Conservation (phyloP, 495 filamentous ascomycete genomes). For the Penicillium herquei region DNA sequence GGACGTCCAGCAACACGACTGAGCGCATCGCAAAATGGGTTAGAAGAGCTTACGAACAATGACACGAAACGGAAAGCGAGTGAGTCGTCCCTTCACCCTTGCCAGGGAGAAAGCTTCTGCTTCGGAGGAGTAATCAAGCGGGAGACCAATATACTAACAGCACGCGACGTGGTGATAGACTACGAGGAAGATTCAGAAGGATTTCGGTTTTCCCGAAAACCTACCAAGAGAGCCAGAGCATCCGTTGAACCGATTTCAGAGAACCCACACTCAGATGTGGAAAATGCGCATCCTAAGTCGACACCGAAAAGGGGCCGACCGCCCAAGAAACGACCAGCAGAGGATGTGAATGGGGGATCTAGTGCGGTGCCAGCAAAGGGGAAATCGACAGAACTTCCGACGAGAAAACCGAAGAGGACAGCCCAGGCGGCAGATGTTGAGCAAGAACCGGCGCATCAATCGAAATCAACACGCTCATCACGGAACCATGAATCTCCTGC, state of each 20-base stretch:
- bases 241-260: slow-evolving; percentile 28
- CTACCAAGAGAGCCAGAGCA: slow-evolving; percentile 42
- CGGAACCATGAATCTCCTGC: slow-evolving; percentile 25
- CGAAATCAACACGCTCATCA: slow-evolving; percentile 22
- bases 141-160: neutral
- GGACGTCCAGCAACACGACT: slow-evolving; percentile 32
- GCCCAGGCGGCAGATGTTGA: slow-evolving; percentile 15
- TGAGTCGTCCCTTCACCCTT: slow-evolving; percentile 30
- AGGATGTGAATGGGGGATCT: slow-evolving; percentile 15
- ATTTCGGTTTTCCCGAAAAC: slow-evolving; percentile 52
- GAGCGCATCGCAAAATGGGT: slow-evolving; percentile 39
- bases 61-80: slow-evolving; percentile 45
- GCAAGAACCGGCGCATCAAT: slow-evolving; percentile 15
- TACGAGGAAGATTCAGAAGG: slow-evolving; percentile 57
- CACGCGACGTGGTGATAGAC: slow-evolving; percentile 19
- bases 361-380: slow-evolving; percentile 21
- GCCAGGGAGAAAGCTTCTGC: too few species aligned
- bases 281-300: slow-evolving; percentile 32
- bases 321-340: slow-evolving; percentile 36
- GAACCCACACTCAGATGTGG: slow-evolving; percentile 19
- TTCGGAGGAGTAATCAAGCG: too few species aligned
- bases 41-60: slow-evolving; percentile 27
- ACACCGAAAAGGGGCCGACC: slow-evolving; percentile 40
- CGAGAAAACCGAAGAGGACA: slow-evolving; percentile 23
- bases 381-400: slow-evolving; percentile 23